Evolutionary conservation across 306 rosid genomes (phyloP).

Genomic region (Prunus salicina): DNA sequence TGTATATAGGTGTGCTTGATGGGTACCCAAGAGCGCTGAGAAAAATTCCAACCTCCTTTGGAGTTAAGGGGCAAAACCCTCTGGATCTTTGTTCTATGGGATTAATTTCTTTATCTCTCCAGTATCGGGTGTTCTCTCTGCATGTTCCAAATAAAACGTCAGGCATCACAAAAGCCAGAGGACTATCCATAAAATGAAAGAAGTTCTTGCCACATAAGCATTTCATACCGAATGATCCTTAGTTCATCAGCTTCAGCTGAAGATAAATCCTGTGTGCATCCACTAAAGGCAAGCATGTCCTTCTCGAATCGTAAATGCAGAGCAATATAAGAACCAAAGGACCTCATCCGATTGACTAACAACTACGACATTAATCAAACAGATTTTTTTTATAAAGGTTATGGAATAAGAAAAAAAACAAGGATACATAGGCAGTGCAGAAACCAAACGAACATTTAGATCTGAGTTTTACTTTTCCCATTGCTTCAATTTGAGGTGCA

Average conservation of each 20-base stretch:
- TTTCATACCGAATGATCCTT: constrained; percentile 54
- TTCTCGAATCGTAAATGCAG: constrained; percentile 93
- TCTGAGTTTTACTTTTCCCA: constrained; percentile 68
- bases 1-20: constrained; percentile 68
- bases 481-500: constrained; percentile 74
- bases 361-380: constrained; percentile 41
- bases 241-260: constrained; percentile 68
- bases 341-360: constrained; percentile 83
- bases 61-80: constrained; percentile 91
- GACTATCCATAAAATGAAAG: constrained; percentile 5
- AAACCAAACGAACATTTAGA: constrained; percentile 21
- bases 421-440: constrained; percentile 18
- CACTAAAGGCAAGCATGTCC: constrained; percentile 97
- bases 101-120: constrained; percentile 85
- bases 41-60: constrained; percentile 88
- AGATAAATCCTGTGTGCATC: constrained; percentile 81
- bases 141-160: constrained; percentile 21
- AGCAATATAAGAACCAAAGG: constrained; percentile 75
- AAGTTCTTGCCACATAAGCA: constrained; percentile 18
- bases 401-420: neutral
- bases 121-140: constrained; percentile 84
- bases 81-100: constrained; percentile 78
- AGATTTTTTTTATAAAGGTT: neutral
- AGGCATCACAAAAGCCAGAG: constrained; percentile 17
- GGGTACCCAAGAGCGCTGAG: constrained; percentile 84